These are phyloP conservation scores for Cordyceps militaris DNA, from an alignment of 2,329 filamentous ascomycete species.

Conservation along the genomic window DNA sequence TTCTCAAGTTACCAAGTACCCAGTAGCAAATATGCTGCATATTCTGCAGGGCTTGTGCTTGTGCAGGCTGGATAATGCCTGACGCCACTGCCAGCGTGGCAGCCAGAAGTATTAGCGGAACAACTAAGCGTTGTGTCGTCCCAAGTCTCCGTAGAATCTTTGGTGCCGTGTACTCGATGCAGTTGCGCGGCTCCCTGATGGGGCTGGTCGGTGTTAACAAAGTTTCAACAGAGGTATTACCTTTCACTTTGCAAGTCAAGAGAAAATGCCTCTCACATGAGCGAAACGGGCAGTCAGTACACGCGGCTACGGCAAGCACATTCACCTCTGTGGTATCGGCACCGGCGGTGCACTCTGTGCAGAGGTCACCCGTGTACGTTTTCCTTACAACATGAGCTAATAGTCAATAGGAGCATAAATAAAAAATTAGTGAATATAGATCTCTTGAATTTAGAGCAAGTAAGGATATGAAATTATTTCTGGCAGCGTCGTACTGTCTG, in stretches of 20 bases:
- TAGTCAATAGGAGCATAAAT: not conserved
- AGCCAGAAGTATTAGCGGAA: not conserved
- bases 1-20: not conserved
- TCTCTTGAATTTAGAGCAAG: not conserved
- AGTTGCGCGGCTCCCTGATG: not conserved
- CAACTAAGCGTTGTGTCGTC: not conserved
- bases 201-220: not conserved
- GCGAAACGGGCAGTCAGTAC: not conserved
- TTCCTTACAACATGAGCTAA: not conserved
- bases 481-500: not conserved
- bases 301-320: not conserved
- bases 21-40: not conserved
- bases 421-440: not conserved
- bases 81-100: not conserved
- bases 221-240: not conserved
- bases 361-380: not conserved
- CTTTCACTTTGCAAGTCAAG: not conserved
- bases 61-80: not conserved
- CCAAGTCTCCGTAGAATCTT: not conserved
- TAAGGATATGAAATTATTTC: not conserved
- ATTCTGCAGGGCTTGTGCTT: not conserved
- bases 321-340: not conserved
- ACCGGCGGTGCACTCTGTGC: not conserved
- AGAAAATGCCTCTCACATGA: not conserved
- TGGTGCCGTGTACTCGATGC: not conserved